Percentiles rank a stretch among this genome's conserved stretches.
Evolutionary conservation across 2,329 filamentous ascomycete genomes (phyloP).

Genomic region (Trichoderma sp.): DNA sequence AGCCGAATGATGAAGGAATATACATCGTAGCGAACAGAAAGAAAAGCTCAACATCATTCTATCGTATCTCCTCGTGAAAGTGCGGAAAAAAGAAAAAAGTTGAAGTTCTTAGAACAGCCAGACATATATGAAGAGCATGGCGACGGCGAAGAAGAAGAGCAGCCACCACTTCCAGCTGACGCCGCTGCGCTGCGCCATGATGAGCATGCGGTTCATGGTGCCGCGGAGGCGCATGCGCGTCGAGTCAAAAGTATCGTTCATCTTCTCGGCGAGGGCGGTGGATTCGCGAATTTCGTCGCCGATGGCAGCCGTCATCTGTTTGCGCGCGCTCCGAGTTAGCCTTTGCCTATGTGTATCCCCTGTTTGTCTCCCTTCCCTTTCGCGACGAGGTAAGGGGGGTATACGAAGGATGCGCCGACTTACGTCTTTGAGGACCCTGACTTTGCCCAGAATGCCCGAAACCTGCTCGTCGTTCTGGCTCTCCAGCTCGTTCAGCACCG

Average conservation of each 20-base stretch:
- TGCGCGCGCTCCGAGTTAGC: background rate
- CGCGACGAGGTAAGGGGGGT: too few species aligned
- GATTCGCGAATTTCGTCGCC: constrained; percentile 94
- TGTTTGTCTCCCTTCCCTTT: background rate
- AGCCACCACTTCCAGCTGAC: constrained; percentile 96
- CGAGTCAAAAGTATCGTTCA: constrained; percentile 92
- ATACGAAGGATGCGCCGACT: constrained; percentile 37
- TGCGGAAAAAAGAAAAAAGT: too few species aligned
- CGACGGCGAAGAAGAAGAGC: constrained; percentile 80
- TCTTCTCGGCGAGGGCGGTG: constrained; percentile 84
- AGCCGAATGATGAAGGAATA: background rate
- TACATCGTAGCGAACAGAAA: background rate
- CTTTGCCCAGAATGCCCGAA: constrained; percentile 87
- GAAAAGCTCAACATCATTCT: background rate
- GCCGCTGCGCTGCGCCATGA: constrained; percentile 94
- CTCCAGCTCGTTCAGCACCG: constrained; percentile 89
- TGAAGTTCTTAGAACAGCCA: too few species aligned
- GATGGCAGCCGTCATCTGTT: constrained; percentile 86
- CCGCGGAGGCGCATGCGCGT: constrained; percentile 78
- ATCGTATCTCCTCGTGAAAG: background rate
- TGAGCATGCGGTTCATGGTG: constrained; percentile 95
- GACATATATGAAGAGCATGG: constrained; percentile 84
- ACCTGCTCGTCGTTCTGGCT: constrained; percentile 92
- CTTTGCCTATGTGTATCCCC: background rate
- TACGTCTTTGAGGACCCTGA: constrained; percentile 86